Base-by-base conservation (phyloP, 495 filamentous ascomycete species). In the Penicillium egyptiacum region DNA sequence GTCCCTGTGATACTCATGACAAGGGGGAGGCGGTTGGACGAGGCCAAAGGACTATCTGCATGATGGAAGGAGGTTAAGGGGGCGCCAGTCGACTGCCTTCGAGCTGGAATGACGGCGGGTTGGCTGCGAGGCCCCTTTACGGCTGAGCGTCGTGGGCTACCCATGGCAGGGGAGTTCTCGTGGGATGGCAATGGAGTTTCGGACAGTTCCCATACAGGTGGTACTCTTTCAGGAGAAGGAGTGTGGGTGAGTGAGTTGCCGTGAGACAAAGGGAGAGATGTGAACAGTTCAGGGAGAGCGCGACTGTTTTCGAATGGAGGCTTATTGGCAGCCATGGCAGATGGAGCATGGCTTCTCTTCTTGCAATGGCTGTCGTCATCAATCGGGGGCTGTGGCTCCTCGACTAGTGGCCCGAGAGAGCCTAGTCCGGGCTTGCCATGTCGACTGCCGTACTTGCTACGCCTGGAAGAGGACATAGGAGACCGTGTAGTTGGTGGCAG, bases 41-140 rank as follows among this genome's bases (percentile, higher is more conserved):
- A 45, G 28, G 50, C 57, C 12, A 39, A 22, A 4, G 52, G 61
- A 40, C 59, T 58, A 8, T 64, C 47, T 16, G n/a, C 20, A 2
- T 54, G 17, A 26, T 70, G 59, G 1, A 57, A 46, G 2, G 69
- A 57, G 20, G 55, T 59, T 7, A 60, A 58, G 4, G 64, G 58
- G 10, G 57, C 55, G 9, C 60, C 57, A 14, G 64, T 54, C 1
- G 60, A 53, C 17, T 49, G 74, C 30, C 60, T 71, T 9, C 67
- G 65, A 26, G 57, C 35, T 42, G 61, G 48, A 35, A 47, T 59
- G 2, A 12, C 16, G 1, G 44, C 57, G 1, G 73, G 74, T 53
- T 74, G 74, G 28, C 19, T 74, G 43, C 75, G 73, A 6, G 74
- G 75, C 0, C 75, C 75, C 50, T 74, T 76, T 12, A 75, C 65